Conservation (phyloP, 495 filamentous ascomycete species). For the Ramalina intermedia region DNA sequence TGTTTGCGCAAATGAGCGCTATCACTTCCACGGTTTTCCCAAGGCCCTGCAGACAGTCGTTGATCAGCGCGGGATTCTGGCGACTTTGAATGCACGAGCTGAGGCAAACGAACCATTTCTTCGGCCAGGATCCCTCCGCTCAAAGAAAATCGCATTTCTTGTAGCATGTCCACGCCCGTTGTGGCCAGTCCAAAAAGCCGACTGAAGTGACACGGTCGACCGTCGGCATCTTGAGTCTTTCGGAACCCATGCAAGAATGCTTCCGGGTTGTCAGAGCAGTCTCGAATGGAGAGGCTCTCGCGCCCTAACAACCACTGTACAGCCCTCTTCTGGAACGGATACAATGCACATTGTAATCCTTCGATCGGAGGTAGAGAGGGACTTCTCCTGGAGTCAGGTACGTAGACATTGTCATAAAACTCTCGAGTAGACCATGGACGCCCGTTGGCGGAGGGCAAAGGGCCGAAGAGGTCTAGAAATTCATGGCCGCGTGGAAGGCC, state of each 20-base stretch:
- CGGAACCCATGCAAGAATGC: conserved; percentile 15
- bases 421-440: conserved; percentile 36
- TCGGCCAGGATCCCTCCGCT: conserved; percentile 65
- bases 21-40: conserved; percentile 91
- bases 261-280: background rate
- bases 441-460: background rate
- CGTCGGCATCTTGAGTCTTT: conserved; percentile 31
- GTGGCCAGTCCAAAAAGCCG: conserved; percentile 48
- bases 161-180: conserved; percentile 34
- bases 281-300: conserved; percentile 32
- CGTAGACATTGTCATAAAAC: conserved; percentile 52
- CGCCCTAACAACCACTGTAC: conserved; percentile 51
- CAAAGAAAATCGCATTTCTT: conserved; percentile 22
- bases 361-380: conserved; percentile 17
- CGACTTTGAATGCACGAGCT: no score
- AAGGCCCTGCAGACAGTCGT: conserved; percentile 33
- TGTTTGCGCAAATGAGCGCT: conserved; percentile 55
- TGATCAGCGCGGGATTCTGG: no score
- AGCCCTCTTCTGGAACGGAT: conserved; percentile 61
- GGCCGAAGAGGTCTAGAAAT: conserved; percentile 5
- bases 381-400: conserved; percentile 24
- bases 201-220: conserved; percentile 42
- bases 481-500: conserved; percentile 2
- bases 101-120: conserved; percentile 47
- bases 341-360: conserved; percentile 37